Percentiles rank a stretch among this genome's conserved stretches.
These are phyloP conservation scores for Ceratocystis alfenasii DNA, from an alignment of 2,329 filamentous ascomycete genomes.

Conservation along the genomic window DNA sequence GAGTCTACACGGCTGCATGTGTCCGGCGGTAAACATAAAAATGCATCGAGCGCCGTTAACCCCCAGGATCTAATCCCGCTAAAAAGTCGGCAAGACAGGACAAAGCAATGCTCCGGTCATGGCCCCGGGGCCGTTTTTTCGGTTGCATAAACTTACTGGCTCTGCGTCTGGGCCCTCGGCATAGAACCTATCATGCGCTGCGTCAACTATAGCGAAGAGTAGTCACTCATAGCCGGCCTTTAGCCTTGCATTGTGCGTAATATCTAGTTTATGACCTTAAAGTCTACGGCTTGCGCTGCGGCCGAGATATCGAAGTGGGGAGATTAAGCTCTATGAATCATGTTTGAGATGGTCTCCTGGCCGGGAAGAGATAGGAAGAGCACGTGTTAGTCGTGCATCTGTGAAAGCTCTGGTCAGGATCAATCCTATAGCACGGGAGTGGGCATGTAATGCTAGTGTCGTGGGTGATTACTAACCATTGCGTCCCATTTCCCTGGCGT, in stretches of 20 bases:
- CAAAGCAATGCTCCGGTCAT: background rate
- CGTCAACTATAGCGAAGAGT: constrained; percentile 26
- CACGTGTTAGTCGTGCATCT: background rate
- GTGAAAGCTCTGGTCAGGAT: background rate
- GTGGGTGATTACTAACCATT: constrained; percentile 26
- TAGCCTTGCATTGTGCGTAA: constrained; percentile 24
- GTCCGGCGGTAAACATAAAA: constrained; percentile 27
- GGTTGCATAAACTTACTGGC: background rate
- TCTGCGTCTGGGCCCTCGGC: constrained; percentile 13
- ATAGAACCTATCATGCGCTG: constrained; percentile 24
- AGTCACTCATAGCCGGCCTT: constrained; percentile 28
- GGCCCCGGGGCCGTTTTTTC: too few species aligned
- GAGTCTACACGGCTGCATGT: constrained; percentile 26
- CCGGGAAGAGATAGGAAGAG: background rate
- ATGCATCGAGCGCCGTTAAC: constrained; percentile 31
- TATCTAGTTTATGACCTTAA: constrained; percentile 26
- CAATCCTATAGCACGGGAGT: too few species aligned
- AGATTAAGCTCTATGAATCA: constrained; percentile 24
- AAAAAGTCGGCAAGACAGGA: constrained; percentile 17
- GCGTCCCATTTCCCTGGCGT: constrained; percentile 32
- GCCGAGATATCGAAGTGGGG: constrained; percentile 24
- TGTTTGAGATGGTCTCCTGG: constrained; percentile 24
- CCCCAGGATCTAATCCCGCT: constrained; percentile 26
- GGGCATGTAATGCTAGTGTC: background rate
- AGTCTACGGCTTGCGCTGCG: constrained; percentile 25